Evolutionary conservation across 495 filamentous ascomycete species (phyloP), one percentile per base, ranked within the genome.

Genomic region (Aspergillus funiculosus): DNA sequence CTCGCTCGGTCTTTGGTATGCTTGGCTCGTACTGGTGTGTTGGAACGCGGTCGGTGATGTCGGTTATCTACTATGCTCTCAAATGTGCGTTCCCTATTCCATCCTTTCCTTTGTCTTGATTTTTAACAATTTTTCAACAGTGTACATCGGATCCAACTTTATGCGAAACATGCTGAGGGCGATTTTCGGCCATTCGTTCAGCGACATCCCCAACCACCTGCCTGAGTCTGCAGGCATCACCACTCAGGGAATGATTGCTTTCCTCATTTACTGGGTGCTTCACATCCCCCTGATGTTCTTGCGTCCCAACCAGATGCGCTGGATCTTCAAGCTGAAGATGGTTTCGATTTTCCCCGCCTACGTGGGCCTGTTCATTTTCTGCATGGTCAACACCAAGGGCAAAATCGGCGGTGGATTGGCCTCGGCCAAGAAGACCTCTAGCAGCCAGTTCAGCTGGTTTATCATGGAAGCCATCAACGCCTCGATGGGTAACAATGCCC

Each of bases 251-350:
- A 34, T 34, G 31, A 2, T 15, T 0, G 13, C 31, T 1, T 34
- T 34, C 31, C 14, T 34, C 3, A 11, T 34, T n/a, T 34, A 13
- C 11, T 13, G 7, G 10, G 11, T 6, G 4, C 10, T 34, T 14
- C 31, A 34, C 3, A 13, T 34, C 2, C 31, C 31, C 7, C 17
- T 34, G n/a, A 46, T 62, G 29, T 60, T 64, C 14, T 46, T 62
- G 10, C 56, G 59, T 31, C 52, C 56, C 0, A 42, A 31, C 43
- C 48, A 39, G 17, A 48, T 41, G 47, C 49, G 28, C 44, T 56
- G 44, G 39, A 11, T 47, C 15, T 47, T 47, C 31, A 35, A 39
- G 25, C 10, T 47, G 24, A 47, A 47, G 25, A 24, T 26, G 1
- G 5, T 47, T n/a, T 47, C 31, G 14, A 39, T 13, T 8, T 39